Percentiles rank a stretch among this genome's conserved stretches.
Conservation (phyloP, 192 early-diverging fungal species). For the Pilaira anomala region DNA sequence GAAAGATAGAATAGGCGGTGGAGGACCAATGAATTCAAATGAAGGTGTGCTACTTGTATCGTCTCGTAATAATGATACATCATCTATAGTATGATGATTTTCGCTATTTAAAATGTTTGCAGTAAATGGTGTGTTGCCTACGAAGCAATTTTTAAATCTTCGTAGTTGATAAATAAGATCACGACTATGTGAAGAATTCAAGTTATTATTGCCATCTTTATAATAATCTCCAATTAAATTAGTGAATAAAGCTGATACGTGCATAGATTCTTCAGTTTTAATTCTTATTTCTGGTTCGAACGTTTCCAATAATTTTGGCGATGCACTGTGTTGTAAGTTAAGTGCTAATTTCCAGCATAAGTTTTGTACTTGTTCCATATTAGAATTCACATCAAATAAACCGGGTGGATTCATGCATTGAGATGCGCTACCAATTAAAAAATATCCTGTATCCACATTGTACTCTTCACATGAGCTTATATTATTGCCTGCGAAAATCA, state of each 20-base stretch:
- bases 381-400: slow-evolving; percentile 8
- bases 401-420: slow-evolving; percentile 18
- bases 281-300: slow-evolving; percentile 12
- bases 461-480: slow-evolving; percentile 15
- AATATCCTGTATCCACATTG: slow-evolving; percentile 13
- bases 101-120: slow-evolving; percentile 4
- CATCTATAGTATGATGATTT: background rate
- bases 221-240: background rate
- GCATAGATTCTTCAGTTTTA: slow-evolving; percentile 2
- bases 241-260: background rate
- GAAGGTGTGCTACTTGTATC: background rate
- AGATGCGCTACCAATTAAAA: slow-evolving; percentile 25
- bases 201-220: background rate
- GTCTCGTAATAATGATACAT: background rate
- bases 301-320: slow-evolving; percentile 23
- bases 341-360: slow-evolving; percentile 23
- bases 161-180: slow-evolving; percentile 5
- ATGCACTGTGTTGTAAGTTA: slow-evolving; percentile 7
- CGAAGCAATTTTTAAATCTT: slow-evolving; percentile 1
- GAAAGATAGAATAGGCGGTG: background rate
- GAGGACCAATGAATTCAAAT: slow-evolving; percentile 2
- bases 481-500: slow-evolving; percentile 4
- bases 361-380: slow-evolving; percentile 22
- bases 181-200: background rate
- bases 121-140: slow-evolving; percentile 3